Base-by-base conservation (phyloP, 2,329 filamentous ascomycete genomes). In the Decorospora gaudefroyi region DNA sequence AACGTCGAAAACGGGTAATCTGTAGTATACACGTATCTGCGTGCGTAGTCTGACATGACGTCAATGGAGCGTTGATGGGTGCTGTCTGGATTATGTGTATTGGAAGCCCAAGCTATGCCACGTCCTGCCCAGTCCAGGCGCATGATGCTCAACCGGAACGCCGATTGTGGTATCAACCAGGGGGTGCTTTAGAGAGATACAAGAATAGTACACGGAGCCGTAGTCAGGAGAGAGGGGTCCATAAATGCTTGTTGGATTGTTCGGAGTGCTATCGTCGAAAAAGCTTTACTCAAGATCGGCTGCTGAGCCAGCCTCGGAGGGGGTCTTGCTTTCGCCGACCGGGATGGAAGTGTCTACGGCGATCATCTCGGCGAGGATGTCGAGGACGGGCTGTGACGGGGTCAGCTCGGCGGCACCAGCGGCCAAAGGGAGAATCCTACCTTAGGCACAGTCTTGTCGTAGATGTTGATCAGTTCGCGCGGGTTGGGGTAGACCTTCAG, bases 371-470 rank as follows among this genome's bases (percentile, higher is more conserved):
- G 93, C 93, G 53, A 99, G 84, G 62, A 97, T 86, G 72, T 99
- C 92, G 62, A 99, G 85, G 63, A 97, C 88, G 52, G 91, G 85
- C 87, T 93, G 32, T 6, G 32, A n/a, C 19, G 13, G 4, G 8
- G 41, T 65, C 48, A 67, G 59, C 46, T 15, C 9, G n/a, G 21
- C 9, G n/a, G 6, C 1, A 22, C 12, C 15, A n/a, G 9, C 22
- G 28, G 25, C 10, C 27, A 8, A 32, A 13, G 30, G 25, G 22
- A 9, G 17, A 31, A 15, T 43, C 70, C 48, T 73, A 90, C 91
- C 87, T 96, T 96, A 62, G 92, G 87, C 31, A 97, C 91, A 21
- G 93, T 97, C 83, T 95, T 96, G 74, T 99, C 93, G 75, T 99
- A 99, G 73, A 99, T 96, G 65, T 82, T 83, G 71, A 99, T 96